These are phyloP conservation scores for Trichoderma erinaceum DNA, from an alignment of 495 filamentous ascomycete species.

Conservation along the genomic window DNA sequence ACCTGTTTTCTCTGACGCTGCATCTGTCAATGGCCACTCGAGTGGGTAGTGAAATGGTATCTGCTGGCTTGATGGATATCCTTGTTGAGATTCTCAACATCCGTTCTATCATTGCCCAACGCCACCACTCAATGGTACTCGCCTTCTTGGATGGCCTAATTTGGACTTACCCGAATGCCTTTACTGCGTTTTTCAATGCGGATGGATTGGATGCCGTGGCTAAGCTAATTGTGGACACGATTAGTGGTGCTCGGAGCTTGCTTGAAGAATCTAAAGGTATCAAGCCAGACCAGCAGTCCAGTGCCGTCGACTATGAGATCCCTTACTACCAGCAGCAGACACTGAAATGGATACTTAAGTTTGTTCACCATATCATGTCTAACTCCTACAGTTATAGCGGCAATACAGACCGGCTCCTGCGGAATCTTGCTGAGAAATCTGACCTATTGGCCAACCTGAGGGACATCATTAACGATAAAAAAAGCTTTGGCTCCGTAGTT, in stretches of 20 bases:
- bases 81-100: slow-evolving; percentile 84
- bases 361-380: slow-evolving; percentile 91
- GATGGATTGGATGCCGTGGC: slow-evolving; percentile 83
- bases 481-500: slow-evolving; percentile 77
- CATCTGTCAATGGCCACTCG: slow-evolving; percentile 66
- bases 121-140: slow-evolving; percentile 72
- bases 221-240: slow-evolving; percentile 74
- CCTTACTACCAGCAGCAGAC: slow-evolving; percentile 88
- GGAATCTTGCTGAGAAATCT: slow-evolving; percentile 92
- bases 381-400: slow-evolving; percentile 60
- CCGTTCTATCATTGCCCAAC: slow-evolving; percentile 73
- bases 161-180: slow-evolving; percentile 72
- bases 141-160: slow-evolving; percentile 81
- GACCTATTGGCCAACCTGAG: slow-evolving; percentile 71
- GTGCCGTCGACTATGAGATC: slow-evolving; percentile 83
- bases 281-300: slow-evolving; percentile 67
- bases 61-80: slow-evolving; percentile 80
- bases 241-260: slow-evolving; percentile 60
- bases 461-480: slow-evolving; percentile 71
- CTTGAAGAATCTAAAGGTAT: slow-evolving; percentile 66
- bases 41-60: slow-evolving; percentile 67
- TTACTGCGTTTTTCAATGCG: slow-evolving; percentile 68
- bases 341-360: slow-evolving; percentile 88
- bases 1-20: slow-evolving; percentile 72
- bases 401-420: slow-evolving; percentile 78